Base-by-base conservation (phyloP, 768 basidiomycete species). In the Amanita rubescens region DNA sequence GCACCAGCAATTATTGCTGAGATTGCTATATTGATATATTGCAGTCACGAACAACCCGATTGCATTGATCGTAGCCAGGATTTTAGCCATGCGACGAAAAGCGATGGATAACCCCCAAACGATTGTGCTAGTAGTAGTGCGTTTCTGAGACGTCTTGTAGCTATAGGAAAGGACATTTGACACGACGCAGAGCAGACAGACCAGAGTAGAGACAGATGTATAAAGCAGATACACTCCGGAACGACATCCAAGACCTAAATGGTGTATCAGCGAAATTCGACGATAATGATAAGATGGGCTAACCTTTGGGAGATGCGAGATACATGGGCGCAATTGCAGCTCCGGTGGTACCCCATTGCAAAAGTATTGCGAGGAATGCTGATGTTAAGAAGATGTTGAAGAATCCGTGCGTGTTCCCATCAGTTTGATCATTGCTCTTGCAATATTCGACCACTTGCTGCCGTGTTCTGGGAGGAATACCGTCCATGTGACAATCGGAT, bases 331-430 rank as follows among this genome's bases (percentile, higher is more conserved):
- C 34, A 20, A 63, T 44, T 17, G 64, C 61, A 34, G 59, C 60
- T 3, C 63, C 63, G 5, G 62, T 57, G 6, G 64, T 65, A 2
- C 64, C 64, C 64, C 64, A 65, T 47, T 62, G 61, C 17, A 64
- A 51, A 30, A 58, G 45, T 3, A 63, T 44, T 25, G 59, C 64
- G 12, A 59, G 34, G 14, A 38, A n/a, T 7, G 58, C 57, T 3
- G 60, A 54, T 7, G 55, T 32, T 30, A 55, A 1, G 37, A 59
- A 58, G 11, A 60, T 49, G 14, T 51, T 56, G 12, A 59, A 30
- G 1, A 57, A 34, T 24, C 57, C 46, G n/a, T 51, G 42, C 0
- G 19, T n/a, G 14, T 32, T 8, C 10, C 35, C 22, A 32, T 9
- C 7, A 3, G 2, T 19, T 15, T 25, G 10, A 30, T 37, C 32